Conservation (phyloP, 139 green algal genomes). For the Chlorella sorokiniana region DNA sequence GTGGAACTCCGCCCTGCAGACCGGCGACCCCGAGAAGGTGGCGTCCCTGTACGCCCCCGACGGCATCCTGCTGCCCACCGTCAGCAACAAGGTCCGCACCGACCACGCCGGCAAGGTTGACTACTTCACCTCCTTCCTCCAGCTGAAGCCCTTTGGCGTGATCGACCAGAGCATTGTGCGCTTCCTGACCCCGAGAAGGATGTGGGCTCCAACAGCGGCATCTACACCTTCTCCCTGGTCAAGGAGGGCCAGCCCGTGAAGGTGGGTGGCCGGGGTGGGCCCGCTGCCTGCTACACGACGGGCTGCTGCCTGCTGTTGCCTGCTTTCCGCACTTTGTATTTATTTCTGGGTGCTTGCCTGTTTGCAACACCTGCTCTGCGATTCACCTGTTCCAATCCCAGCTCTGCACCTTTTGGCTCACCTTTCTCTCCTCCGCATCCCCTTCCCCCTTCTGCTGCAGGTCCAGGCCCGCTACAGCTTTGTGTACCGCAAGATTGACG, state of each 20-base stretch:
- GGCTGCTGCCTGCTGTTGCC: neutral
- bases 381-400: neutral
- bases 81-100: neutral
- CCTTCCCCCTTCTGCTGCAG: neutral
- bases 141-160: neutral
- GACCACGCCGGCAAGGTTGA: slow-evolving; percentile 1
- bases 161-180: neutral
- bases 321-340: neutral
- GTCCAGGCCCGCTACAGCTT: slow-evolving; percentile 2
- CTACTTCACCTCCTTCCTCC: neutral
- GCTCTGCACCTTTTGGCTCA: neutral
- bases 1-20: neutral
- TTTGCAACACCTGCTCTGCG: neutral
- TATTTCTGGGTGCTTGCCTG: neutral
- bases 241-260: neutral
- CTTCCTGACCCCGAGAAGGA: slow-evolving; percentile 3
- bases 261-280: neutral
- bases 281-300: too few species aligned
- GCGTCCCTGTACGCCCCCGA: neutral
- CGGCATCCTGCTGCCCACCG: neutral
- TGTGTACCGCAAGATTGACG: neutral
- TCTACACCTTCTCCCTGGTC: neutral
- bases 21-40: neutral
- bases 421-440: neutral
- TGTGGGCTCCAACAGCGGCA: slow-evolving; percentile 1